phyloP scores from a whole-genome alignment of 2,329 filamentous ascomycete genomes.

The Aspergillus intermedius region DNA sequence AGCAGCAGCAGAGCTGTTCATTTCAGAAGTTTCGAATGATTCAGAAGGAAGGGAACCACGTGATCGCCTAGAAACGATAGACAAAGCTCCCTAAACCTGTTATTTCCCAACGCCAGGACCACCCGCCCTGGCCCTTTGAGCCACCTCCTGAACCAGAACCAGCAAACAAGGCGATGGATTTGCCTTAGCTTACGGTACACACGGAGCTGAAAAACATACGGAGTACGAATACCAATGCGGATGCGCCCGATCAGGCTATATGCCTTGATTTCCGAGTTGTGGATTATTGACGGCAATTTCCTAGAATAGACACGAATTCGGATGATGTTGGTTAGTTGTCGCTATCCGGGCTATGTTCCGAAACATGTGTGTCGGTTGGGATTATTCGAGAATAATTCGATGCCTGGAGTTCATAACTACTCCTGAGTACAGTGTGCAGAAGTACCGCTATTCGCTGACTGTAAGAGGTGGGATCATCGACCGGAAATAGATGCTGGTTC shows the following conservation, averaged over 20 bases:
- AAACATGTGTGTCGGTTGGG: too few species aligned
- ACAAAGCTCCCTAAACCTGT: not conserved
- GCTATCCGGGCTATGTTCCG: too few species aligned
- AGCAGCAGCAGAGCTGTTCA: too few species aligned
- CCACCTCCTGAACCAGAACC: slow-evolving; percentile 1
- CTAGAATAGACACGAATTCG: not conserved
- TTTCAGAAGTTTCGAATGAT: too few species aligned
- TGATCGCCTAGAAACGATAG: not conserved
- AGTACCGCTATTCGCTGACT: not conserved
- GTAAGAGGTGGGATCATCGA: not conserved
- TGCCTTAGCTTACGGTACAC: not conserved
- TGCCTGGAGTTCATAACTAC: too few species aligned
- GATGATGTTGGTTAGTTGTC: too few species aligned
- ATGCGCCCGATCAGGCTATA: not conserved
- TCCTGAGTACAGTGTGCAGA: not conserved
- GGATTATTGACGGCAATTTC: not conserved
- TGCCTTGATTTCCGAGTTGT: not conserved
- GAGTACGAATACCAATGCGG: too few species aligned
- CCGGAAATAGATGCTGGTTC: not conserved
- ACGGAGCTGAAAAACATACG: not conserved
- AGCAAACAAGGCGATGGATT: not conserved
- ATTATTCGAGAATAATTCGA: not conserved
- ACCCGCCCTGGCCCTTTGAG: not conserved
- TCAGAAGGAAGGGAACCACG: not conserved
- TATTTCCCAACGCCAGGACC: slow-evolving; percentile 1